A percentile compares a stretch with the other conserved stretches of the same genome.
phyloP scores from a whole-genome alignment of 176 grass and related monocot species.

The Cymbopogon citratus region DNA sequence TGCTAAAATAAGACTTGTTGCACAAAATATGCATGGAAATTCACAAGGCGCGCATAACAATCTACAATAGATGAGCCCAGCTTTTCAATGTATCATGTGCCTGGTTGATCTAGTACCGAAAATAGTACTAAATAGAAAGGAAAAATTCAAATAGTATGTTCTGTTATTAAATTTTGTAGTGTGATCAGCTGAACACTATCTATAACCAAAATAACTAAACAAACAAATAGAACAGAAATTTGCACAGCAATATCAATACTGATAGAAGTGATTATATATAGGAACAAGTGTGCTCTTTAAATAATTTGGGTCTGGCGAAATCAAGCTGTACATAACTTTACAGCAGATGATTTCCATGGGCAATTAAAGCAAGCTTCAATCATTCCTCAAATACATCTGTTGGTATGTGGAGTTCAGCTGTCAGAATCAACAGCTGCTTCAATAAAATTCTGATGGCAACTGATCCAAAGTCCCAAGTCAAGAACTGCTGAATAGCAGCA shows the following conservation, averaged over 20 bases:
- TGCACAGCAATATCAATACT: background rate
- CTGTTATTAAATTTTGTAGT: background rate
- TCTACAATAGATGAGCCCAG: background rate
- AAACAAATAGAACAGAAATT: background rate
- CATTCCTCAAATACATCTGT: constrained; percentile 13
- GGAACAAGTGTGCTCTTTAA: background rate
- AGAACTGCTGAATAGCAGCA: too few species aligned
- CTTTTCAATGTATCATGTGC: background rate
- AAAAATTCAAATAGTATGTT: background rate
- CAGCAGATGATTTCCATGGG: background rate
- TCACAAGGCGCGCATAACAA: background rate
- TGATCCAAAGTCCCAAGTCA: background rate
- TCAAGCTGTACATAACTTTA: constrained; percentile 13
- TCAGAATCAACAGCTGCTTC: constrained; percentile 6
- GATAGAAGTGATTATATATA: background rate
- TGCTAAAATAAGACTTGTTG: background rate
- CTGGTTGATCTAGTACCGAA: background rate
- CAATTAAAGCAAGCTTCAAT: constrained; percentile 13
- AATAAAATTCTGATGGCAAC: constrained; percentile 1
- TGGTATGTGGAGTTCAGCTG: background rate
- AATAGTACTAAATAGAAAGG: background rate
- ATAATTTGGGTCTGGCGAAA: background rate
- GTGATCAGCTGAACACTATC: background rate
- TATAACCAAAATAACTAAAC: background rate
- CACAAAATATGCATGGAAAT: background rate